A percentile compares a stretch with the other conserved stretches of the same genome.
These are phyloP conservation scores for Camelina neglecta DNA, from an alignment of 345 rosid genomes.

Conservation along the genomic window DNA sequence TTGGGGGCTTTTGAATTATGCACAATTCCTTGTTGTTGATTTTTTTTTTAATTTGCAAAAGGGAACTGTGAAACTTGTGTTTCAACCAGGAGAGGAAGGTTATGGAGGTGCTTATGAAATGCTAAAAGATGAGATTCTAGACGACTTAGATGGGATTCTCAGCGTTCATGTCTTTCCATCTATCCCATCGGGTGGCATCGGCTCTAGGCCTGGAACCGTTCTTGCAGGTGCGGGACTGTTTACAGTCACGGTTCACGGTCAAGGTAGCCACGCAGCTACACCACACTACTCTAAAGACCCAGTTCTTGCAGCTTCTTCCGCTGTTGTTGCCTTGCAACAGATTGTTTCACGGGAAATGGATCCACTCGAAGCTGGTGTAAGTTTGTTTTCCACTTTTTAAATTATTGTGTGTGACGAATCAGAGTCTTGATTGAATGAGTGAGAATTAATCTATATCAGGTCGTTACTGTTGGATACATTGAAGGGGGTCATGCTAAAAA, in stretches of 20 bases:
- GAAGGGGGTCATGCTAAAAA: slow-evolving; percentile 67
- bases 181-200: slow-evolving; percentile 54
- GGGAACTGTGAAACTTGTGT: slow-evolving; percentile 79
- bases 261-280: slow-evolving; percentile 66
- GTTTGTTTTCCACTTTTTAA: background rate
- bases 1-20: background rate
- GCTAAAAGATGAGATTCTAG: slow-evolving; percentile 62
- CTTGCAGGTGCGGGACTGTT: slow-evolving; percentile 71
- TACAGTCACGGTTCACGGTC: slow-evolving; percentile 57
- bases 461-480: slow-evolving; percentile 67
- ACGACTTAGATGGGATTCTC: slow-evolving; percentile 61
- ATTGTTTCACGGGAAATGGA: slow-evolving; percentile 71
- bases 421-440: background rate
- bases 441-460: slow-evolving; percentile 42
- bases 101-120: slow-evolving; percentile 70
- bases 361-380: slow-evolving; percentile 73
- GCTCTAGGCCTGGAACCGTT: slow-evolving; percentile 63
- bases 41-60: slow-evolving; percentile 6
- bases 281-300: slow-evolving; percentile 66
- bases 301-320: slow-evolving; percentile 65
- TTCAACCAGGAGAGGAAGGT: slow-evolving; percentile 88
- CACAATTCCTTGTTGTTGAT: background rate
- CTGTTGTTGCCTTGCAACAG: slow-evolving; percentile 70
- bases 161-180: slow-evolving; percentile 64
- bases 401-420: slow-evolving; percentile 2